Evolutionary conservation across 805 yeast genomes (phyloP), one percentile per base, ranked within the genome.

Genomic region (Yueomyces sp.): DNA sequence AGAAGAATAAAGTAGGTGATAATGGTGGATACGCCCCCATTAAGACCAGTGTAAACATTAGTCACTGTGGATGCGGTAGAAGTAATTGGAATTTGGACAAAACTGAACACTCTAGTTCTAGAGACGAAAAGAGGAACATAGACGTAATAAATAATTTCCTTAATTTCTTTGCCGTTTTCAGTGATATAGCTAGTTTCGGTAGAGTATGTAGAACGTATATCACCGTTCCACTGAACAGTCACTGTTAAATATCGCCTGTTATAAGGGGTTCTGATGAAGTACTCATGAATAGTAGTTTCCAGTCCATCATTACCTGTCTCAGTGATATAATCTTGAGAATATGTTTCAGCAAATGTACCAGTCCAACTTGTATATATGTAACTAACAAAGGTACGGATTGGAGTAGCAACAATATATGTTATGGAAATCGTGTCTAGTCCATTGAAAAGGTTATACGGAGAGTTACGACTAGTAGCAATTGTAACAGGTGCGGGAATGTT

Each of bases 141-240:
- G 26, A 45, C 46, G 6, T 36, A 36, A 37, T 33, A 40, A 27
- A 45, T 37, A 36, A 39, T 40, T 28, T 41, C 42, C 11, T 31
- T 11, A 4, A 38, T 32, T 32, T 31, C 42, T 27, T 37, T 29
- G 11, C 47, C 47, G 3, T 37, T 37, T 7, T 36, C 6, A 41
- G 32, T 38, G n/a, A 26, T 31, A 31, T 31, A 31, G 7, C 11
- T 31, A 31, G 34, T 11, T 8, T 31, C 7, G 34, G 11, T 31
- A 11, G 7, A 8, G 34, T 11, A 31, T 31, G 11, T 7, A 31
- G 7, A 31, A 31, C 11, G 11, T 31, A 31, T 11, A 31, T 11
- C 7, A 11, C 34, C 7, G 34, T 31, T 31, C 34, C 34, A 31
- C 11, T 7, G 34, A 7, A 31, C 7, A 31, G 11, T 31, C 11